phyloP scores from a whole-genome alignment of 1,139 yeast genomes.

The Suhomyces ambrosiae region DNA sequence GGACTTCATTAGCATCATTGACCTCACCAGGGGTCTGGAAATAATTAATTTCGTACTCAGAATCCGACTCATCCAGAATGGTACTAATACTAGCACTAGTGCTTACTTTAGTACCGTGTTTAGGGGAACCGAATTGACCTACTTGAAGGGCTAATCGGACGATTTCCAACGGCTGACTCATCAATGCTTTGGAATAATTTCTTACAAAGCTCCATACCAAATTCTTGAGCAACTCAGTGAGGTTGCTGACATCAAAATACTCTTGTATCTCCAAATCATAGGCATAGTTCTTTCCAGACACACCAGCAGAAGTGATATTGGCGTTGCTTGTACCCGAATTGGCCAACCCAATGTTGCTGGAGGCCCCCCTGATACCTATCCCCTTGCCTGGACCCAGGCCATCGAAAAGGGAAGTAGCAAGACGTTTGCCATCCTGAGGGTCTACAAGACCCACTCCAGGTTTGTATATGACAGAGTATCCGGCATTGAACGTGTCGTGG shows the following conservation, averaged over 20 bases:
- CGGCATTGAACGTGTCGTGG: constrained; percentile 68
- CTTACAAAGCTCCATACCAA: constrained; percentile 62
- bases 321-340: constrained; percentile 30
- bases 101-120: not conserved
- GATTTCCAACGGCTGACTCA: constrained; percentile 89
- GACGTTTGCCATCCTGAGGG: constrained; percentile 39
- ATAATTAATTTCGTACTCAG: constrained; percentile 50
- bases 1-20: not conserved
- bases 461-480: constrained; percentile 60
- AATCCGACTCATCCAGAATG: constrained; percentile 15
- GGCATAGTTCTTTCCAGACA: constrained; percentile 47
- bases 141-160: constrained; percentile 79
- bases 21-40: constrained; percentile 41
- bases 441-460: constrained; percentile 63
- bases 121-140: constrained; percentile 50
- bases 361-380: constrained; percentile 25
- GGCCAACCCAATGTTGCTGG: constrained; percentile 18
- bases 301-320: constrained; percentile 11
- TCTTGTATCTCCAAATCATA: constrained; percentile 70
- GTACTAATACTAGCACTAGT: not conserved
- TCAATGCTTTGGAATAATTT: constrained; percentile 65
- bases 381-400: constrained; percentile 24
- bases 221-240: constrained; percentile 55
- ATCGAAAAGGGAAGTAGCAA: constrained; percentile 22
- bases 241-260: constrained; percentile 59